phyloP scores from a whole-genome alignment of 1,139 yeast species.

The Blastobotrys arbuscula region DNA sequence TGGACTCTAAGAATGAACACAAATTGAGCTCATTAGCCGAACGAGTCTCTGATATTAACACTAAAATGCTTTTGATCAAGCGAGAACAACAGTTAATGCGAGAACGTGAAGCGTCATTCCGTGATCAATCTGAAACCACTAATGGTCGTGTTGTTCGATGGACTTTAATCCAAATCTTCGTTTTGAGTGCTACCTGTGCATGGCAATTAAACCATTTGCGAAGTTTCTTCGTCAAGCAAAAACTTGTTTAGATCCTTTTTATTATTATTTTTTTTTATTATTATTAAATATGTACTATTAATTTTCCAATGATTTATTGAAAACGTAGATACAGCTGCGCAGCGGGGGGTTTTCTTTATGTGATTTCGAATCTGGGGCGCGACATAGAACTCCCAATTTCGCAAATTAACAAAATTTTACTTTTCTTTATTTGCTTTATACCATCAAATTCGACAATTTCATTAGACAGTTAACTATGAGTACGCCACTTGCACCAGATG shows the following conservation, averaged over 20 bases:
- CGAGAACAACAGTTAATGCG: conserved; percentile 64
- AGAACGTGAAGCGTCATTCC: conserved; percentile 61
- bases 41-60: conserved; percentile 47
- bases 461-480: neutral
- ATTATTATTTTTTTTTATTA: neutral
- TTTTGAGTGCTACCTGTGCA: conserved; percentile 52
- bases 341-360: neutral
- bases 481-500: conserved; percentile 27
- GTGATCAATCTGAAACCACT: conserved; percentile 62
- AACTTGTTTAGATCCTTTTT: conserved; percentile 41
- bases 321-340: neutral
- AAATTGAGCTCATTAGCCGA: conserved; percentile 47
- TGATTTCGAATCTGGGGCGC: conserved; percentile 2
- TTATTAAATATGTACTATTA: neutral
- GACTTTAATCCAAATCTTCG: conserved; percentile 56
- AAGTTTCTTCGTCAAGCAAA: conserved; percentile 61
- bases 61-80: conserved; percentile 51
- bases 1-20: conserved; percentile 49
- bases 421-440: neutral
- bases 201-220: conserved; percentile 65
- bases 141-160: conserved; percentile 61
- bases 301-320: neutral
- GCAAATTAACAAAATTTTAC: neutral
- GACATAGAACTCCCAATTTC: conserved; percentile 5
- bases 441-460: too few species aligned